Evolutionary conservation across 2,329 filamentous ascomycete genomes (phyloP).

Genomic region (Colletotrichum sp.): DNA sequence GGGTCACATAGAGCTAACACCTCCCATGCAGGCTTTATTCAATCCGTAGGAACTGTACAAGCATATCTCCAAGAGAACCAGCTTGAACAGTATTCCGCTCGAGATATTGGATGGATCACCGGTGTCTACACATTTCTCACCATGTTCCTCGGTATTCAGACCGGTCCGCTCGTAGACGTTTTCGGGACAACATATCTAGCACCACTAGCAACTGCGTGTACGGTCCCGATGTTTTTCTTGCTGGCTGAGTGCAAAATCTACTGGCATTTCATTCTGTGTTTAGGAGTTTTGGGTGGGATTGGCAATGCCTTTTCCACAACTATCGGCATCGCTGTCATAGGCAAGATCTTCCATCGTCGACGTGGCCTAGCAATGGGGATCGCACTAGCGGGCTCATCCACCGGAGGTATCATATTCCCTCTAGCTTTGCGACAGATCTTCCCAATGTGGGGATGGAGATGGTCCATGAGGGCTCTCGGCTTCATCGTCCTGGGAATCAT

Average conservation of each 20-base stretch:
- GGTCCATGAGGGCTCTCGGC: slow-evolving; percentile 36
- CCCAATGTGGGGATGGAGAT: slow-evolving; percentile 32
- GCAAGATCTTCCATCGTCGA: slow-evolving; percentile 29
- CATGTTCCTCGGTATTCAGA: slow-evolving; percentile 50
- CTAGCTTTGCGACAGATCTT: slow-evolving; percentile 34
- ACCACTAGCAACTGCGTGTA: slow-evolving; percentile 37
- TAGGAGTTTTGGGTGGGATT: slow-evolving; percentile 46
- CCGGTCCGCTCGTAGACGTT: slow-evolving; percentile 52
- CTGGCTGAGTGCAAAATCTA: slow-evolving; percentile 50
- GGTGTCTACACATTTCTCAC: slow-evolving; percentile 49
- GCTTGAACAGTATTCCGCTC: slow-evolving; percentile 41
- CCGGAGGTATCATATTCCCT: slow-evolving; percentile 35
- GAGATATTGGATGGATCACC: slow-evolving; percentile 55
- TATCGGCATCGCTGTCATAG: slow-evolving; percentile 35
- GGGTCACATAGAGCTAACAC: neutral
- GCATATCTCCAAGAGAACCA: slow-evolving; percentile 50
- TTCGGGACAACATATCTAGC: slow-evolving; percentile 47
- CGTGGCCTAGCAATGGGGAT: slow-evolving; percentile 28
- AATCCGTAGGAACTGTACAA: slow-evolving; percentile 51
- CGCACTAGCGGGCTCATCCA: slow-evolving; percentile 22
- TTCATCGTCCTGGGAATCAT: slow-evolving; percentile 30
- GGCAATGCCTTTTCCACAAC: slow-evolving; percentile 42
- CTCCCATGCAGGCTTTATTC: slow-evolving; percentile 45
- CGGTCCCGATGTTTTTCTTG: slow-evolving; percentile 45
- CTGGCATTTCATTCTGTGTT: slow-evolving; percentile 52